phyloP scores from a whole-genome alignment of 192 early-diverging fungal species.

The Gonapodya prolifera region DNA sequence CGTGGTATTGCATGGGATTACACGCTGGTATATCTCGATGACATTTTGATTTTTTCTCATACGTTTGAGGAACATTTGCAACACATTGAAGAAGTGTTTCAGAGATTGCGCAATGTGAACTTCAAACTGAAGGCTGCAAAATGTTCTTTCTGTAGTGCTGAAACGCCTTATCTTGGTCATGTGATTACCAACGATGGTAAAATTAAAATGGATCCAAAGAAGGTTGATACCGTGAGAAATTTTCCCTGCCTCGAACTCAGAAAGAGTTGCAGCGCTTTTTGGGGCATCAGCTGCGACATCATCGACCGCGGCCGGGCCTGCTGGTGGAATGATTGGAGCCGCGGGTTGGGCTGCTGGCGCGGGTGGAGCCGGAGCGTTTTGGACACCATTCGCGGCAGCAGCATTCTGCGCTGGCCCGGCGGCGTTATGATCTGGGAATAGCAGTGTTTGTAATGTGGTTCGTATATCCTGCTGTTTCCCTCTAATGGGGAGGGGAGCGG shows the following conservation, averaged over 20 bases:
- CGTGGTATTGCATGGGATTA: conserved; percentile 3
- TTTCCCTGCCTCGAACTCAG: conserved; percentile 9
- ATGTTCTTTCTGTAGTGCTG: conserved; percentile 9
- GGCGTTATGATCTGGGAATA: too few relatives aligned
- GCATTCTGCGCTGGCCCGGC: too few relatives aligned
- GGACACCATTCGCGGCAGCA: too few relatives aligned
- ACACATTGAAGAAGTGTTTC: conserved; percentile 14
- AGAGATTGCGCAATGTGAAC: conserved; percentile 13
- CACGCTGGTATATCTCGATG: conserved; percentile 21
- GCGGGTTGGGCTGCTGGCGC: too few relatives aligned
- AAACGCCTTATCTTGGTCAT: conserved; percentile 7
- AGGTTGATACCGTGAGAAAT: conserved; percentile 13
- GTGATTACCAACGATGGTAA: conserved; percentile 20
- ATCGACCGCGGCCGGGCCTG: too few relatives aligned
- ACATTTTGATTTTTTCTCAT: conserved; percentile 28
- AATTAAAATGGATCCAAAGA: conserved; percentile 13
- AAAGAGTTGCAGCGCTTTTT: conserved; percentile 11
- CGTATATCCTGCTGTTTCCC: too few relatives aligned
- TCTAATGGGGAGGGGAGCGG: too few relatives aligned
- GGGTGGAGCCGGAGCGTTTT: too few relatives aligned
- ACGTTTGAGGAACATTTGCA: not conserved
- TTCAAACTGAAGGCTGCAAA: conserved; percentile 26
- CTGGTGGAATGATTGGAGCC: too few relatives aligned
- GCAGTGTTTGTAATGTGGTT: too few relatives aligned
- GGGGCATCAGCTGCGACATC: too few relatives aligned